Evolutionary conservation across 208 protist genomes (phyloP).

Genomic region (Wallacemonas rigidus): DNA sequence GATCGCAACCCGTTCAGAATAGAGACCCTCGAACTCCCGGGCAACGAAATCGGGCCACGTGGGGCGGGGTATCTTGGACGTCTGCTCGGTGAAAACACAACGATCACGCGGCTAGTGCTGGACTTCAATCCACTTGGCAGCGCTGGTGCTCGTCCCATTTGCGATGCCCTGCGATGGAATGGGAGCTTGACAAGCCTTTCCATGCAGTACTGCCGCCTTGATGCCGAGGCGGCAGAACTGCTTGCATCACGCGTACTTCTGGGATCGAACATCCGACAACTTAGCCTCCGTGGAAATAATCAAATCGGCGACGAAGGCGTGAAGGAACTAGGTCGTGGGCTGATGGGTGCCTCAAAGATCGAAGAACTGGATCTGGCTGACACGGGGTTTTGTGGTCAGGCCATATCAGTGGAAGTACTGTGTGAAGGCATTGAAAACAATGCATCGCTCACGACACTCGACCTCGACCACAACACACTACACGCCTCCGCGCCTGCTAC

Average conservation of each 20-base stretch:
- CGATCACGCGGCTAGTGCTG: slow-evolving; percentile 63
- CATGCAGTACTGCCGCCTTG: slow-evolving; percentile 80
- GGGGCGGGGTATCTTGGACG: slow-evolving; percentile 73
- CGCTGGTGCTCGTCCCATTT: slow-evolving; percentile 58
- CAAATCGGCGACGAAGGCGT: slow-evolving; percentile 67
- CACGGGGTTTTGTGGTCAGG: slow-evolving; percentile 63
- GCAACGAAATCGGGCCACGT: slow-evolving; percentile 61
- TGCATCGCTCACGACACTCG: slow-evolving; percentile 46
- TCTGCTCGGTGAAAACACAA: slow-evolving; percentile 67
- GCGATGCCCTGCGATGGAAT: slow-evolving; percentile 85
- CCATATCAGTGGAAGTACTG: slow-evolving; percentile 65
- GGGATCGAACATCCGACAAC: slow-evolving; percentile 60
- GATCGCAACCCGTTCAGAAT: slow-evolving; percentile 86
- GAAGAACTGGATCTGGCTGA: slow-evolving; percentile 80
- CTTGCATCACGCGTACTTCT: slow-evolving; percentile 68
- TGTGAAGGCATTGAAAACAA: slow-evolving; percentile 76
- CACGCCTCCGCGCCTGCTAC: slow-evolving; percentile 39
- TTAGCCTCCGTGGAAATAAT: slow-evolving; percentile 80
- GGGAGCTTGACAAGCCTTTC: slow-evolving; percentile 64
- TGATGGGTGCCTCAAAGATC: slow-evolving; percentile 59
- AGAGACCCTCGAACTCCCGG: slow-evolving; percentile 76
- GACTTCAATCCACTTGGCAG: slow-evolving; percentile 86
- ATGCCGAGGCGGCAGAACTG: slow-evolving; percentile 34
- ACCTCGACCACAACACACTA: slow-evolving; percentile 83
- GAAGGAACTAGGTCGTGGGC: slow-evolving; percentile 49